Percentiles rank a stretch among this genome's conserved stretches.
Evolutionary conservation across 495 filamentous ascomycete genomes (phyloP).

Genomic region (Darksidea phi): DNA sequence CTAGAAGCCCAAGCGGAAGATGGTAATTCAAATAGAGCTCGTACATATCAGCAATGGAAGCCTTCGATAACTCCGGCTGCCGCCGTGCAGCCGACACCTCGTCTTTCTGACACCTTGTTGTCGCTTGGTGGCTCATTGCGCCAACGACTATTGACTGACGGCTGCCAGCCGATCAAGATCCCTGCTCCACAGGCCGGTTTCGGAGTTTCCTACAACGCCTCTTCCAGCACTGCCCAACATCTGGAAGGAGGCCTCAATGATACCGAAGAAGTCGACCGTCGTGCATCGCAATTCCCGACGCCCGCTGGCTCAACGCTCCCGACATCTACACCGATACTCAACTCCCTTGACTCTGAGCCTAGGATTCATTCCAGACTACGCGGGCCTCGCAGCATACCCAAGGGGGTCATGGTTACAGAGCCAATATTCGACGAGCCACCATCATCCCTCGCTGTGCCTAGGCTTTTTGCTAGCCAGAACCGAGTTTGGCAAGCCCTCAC

Average conservation of each 20-base stretch:
- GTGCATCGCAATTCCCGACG: too few relatives aligned
- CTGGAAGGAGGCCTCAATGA: background rate
- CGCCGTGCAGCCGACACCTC: too few relatives aligned
- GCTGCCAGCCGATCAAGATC: background rate
- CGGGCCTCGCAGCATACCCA: slow-evolving; percentile 7
- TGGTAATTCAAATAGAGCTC: slow-evolving; percentile 2
- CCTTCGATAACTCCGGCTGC: too few relatives aligned
- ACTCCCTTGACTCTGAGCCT: background rate
- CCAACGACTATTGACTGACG: background rate
- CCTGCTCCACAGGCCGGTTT: background rate
- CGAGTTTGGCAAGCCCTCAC: slow-evolving; percentile 76
- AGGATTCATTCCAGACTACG: background rate
- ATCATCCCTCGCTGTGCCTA: slow-evolving; percentile 34
- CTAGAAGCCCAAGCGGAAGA: slow-evolving; percentile 15
- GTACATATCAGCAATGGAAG: background rate
- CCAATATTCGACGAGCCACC: slow-evolving; percentile 16
- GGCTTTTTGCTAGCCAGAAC: slow-evolving; percentile 60
- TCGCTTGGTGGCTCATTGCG: slow-evolving; percentile 5
- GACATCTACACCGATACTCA: background rate
- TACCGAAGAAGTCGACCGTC: background rate
- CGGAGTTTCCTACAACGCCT: background rate
- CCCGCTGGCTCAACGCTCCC: background rate
- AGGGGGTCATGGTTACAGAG: background rate
- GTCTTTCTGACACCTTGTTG: background rate
- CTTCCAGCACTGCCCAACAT: too few relatives aligned